phyloP scores from a whole-genome alignment of 139 green algal species.

The Tetradesmus obliquus region DNA sequence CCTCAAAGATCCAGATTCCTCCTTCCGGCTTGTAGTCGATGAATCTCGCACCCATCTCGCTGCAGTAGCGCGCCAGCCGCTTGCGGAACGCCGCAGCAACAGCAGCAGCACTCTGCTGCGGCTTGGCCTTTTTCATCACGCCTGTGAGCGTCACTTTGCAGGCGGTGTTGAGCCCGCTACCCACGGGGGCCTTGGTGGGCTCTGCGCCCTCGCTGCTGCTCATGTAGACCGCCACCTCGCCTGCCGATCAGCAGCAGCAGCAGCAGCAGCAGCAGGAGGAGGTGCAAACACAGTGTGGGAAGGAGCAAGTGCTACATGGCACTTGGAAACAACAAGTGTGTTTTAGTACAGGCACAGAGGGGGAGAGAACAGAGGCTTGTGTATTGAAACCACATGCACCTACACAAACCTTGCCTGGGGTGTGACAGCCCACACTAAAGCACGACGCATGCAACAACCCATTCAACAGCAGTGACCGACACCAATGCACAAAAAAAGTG shows the following conservation, averaged over 20 bases:
- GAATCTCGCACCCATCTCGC: constrained; percentile 81
- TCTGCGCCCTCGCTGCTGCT: constrained; percentile 43
- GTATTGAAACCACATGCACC: too few species aligned
- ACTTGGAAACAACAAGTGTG: too few species aligned
- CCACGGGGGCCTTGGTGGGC: constrained; percentile 78
- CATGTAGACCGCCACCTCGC: constrained; percentile 82
- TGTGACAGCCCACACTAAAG: too few species aligned
- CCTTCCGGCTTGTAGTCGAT: constrained; percentile 78
- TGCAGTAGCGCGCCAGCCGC: constrained; percentile 28
- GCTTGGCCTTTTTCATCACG: constrained; percentile 67
- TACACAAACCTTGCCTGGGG: too few species aligned
- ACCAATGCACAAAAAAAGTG: too few species aligned
- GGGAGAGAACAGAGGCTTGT: too few species aligned
- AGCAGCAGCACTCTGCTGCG: constrained; percentile 31
- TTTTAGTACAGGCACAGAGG: too few species aligned
- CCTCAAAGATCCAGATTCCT: constrained; percentile 89
- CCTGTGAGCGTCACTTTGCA: constrained; percentile 84
- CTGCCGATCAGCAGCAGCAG: constrained; percentile 6
- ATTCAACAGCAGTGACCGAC: too few species aligned
- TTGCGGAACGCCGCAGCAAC: constrained; percentile 24
- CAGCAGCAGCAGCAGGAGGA: too few species aligned
- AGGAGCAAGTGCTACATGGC: too few species aligned
- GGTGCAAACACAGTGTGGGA: too few species aligned
- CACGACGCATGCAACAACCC: too few species aligned
- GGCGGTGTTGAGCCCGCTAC: constrained; percentile 85